Percentiles rank a stretch among this genome's conserved stretches.
Evolutionary conservation across 148 eudicot species (phyloP).

Genomic region (Drosera capensis): DNA sequence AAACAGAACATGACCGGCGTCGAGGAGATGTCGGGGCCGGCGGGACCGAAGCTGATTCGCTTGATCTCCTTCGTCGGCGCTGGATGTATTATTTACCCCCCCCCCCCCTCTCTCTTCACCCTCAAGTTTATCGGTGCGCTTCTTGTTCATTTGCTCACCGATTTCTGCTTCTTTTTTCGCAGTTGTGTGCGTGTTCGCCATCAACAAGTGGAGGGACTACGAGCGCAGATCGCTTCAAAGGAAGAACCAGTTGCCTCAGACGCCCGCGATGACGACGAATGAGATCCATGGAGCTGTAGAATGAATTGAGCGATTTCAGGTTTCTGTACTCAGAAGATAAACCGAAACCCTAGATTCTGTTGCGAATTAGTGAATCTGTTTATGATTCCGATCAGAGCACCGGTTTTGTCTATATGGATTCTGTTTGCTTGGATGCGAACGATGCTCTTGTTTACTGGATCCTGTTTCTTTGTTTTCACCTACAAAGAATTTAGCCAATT

Average conservation of each 20-base stretch:
- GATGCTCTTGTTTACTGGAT: too few species aligned
- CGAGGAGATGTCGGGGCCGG: conserved; percentile 26
- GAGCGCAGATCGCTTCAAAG: conserved; percentile 14
- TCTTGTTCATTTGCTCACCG: neutral
- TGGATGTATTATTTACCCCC: conserved; percentile 20
- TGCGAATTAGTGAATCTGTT: too few species aligned
- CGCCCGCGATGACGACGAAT: too few species aligned
- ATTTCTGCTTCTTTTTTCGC: neutral
- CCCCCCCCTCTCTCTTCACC: neutral
- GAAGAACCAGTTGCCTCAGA: conserved; percentile 8
- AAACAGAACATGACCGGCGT: conserved; percentile 18
- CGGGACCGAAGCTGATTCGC: conserved; percentile 33
- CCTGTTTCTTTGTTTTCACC: too few species aligned
- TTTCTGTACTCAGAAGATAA: too few species aligned
- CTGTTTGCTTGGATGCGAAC: too few species aligned
- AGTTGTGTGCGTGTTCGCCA: conserved; percentile 16
- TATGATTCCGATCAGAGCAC: too few species aligned
- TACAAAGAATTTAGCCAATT: too few species aligned
- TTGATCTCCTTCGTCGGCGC: conserved; percentile 39
- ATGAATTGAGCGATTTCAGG: too few species aligned
- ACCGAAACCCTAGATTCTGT: too few species aligned
- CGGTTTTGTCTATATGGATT: too few species aligned
- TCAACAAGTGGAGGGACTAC: conserved; percentile 24
- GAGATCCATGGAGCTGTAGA: too few species aligned
- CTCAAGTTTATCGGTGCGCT: neutral